Conservation (phyloP, 208 protist genomes). For the Acanthamoeba royreba region DNA sequence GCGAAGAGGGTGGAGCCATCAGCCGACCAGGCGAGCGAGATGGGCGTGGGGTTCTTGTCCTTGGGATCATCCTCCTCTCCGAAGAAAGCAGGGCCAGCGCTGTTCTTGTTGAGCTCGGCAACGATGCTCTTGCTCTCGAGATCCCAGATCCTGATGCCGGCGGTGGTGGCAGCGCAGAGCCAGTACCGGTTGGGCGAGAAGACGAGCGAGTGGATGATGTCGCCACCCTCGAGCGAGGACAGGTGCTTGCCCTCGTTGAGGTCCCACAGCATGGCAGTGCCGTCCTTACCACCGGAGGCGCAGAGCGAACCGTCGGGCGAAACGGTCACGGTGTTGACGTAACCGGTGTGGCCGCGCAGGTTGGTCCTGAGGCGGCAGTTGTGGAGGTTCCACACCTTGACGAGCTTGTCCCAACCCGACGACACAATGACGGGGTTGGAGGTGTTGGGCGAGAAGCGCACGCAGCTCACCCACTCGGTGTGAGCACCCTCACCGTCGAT, state of each 20-base stretch:
- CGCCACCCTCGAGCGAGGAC: conserved; percentile 91
- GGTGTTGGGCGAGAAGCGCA: conserved; percentile 95
- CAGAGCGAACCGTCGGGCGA: conserved; percentile 99
- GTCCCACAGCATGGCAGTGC: conserved; percentile 97
- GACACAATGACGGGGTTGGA: conserved; percentile 94
- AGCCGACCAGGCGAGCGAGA: conserved; percentile 95
- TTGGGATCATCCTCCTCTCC: conserved; percentile 76
- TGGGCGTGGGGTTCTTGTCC: conserved; percentile 81
- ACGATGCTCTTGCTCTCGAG: conserved; percentile 95
- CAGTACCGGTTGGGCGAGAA: conserved; percentile 99
- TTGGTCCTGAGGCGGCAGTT: conserved; percentile 91
- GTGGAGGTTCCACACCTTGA: conserved; percentile 97
- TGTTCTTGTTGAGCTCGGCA: conserved; percentile 86
- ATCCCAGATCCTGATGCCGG: conserved; percentile 93
- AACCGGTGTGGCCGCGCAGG: conserved; percentile 95
- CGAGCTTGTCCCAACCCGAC: conserved; percentile 96
- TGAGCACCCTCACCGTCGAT: conserved; percentile 90
- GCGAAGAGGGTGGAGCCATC: conserved; percentile 97
- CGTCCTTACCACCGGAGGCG: conserved; percentile 98
- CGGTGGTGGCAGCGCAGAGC: conserved; percentile 96
- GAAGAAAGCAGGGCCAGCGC: neutral
- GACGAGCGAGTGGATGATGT: conserved; percentile 92
- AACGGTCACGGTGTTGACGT: conserved; percentile 97
- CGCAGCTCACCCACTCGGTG: conserved; percentile 98
- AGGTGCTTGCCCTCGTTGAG: conserved; percentile 95